Evolutionary conservation across 2,329 filamentous ascomycete genomes (phyloP), one percentile per base, ranked within the genome.

Genomic region (Blumeriella jaapii): DNA sequence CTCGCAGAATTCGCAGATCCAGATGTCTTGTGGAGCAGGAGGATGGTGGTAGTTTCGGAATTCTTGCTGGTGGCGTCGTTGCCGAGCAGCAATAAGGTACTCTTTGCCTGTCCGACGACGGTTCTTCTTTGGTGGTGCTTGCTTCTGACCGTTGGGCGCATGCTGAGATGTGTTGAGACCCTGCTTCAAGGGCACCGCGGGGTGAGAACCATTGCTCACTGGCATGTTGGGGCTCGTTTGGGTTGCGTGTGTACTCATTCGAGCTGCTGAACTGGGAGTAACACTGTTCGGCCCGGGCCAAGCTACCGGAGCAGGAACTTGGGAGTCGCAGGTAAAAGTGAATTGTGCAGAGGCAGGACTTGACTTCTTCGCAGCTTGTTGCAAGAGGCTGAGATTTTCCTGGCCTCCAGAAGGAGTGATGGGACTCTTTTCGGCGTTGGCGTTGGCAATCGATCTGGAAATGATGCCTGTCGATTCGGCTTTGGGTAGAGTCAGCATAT

Each of bases 1-100:
- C 59, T 98, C 91, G 64, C 91, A 98, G 56, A 96, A 96, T 53
- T 95, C 84, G 61, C 91, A 98, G 29, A 96, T 86, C 83, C 87
- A 96, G 32, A 86, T 71, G 42, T 94, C 83, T 46, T 84, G 80
- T 2, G 63, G 56, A 12, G 61, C 63, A 0, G 82, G 81, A 1
- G 82, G 80, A 51, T 82, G 78, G 50, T 82, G 76, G 42, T 74
- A 74, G 56, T 91, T 93, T 38, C 74, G 70, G 45, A 82, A 79
- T 50, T 82, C 73, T 41, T 91, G 82, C 52, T 83, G 71, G 29
- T 82, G 71, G 40, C 80, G 79, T 5, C 91, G 80, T 46, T 85
- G 75, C 15, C 76, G 75, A 16, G 85, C 87, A 39, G 86, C 84
- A 42, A 75, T 61, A 1, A 72, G 65, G 45, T 91, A 82, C 30